Evolutionary conservation across 345 rosid genomes (phyloP), one percentile per base, ranked within the genome.

Genomic region (Brassica rapa): DNA sequence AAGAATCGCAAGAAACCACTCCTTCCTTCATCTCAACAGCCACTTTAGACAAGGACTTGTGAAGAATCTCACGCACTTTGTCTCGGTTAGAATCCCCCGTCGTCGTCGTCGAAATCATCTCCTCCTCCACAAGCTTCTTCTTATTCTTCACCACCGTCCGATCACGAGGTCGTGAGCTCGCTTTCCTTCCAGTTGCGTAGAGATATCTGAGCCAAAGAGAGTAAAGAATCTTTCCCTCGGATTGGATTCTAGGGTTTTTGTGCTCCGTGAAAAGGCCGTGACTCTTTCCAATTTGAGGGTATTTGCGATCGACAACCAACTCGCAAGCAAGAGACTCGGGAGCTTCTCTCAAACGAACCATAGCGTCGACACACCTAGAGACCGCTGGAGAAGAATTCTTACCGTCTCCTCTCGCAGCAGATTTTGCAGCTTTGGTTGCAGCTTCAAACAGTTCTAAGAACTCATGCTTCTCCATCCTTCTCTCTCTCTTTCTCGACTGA

Each of bases 51-150:
- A 77, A 62, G 0, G 56, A 51, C 25, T 61, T 62, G 5, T 49
- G 21, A 0, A 77, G 75, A n/a, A 62, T 62, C 65, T 70, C 75
- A 70, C 80, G 80, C n/a, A 77, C 80, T 51, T 62, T 76, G 56
- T 69, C 74, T 61, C 80, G 24, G 1, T 69, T 76, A 1, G 74
- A 2, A 62, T 76, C 74, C 51, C 74, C 69, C 0, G 37, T 67
- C 11, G 37, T 67, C 10, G 37, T 25, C 4, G 11, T n/a, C 14
- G 14, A 6, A 1, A 33, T 21, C 4, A 21, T 16, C 14, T 6
- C 4, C 4, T 33, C 15, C 71, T 24, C 57, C 11, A 41, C 57
- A 67, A 16, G 71, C 24, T 75, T 66, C 41, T 57, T 57, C 37
- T 75, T 27, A 19, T 57, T 57, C 62, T 57, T 57, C 6, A 16